Base-by-base conservation (phyloP, 768 basidiomycete species). In the Tylopilus balloui region DNA sequence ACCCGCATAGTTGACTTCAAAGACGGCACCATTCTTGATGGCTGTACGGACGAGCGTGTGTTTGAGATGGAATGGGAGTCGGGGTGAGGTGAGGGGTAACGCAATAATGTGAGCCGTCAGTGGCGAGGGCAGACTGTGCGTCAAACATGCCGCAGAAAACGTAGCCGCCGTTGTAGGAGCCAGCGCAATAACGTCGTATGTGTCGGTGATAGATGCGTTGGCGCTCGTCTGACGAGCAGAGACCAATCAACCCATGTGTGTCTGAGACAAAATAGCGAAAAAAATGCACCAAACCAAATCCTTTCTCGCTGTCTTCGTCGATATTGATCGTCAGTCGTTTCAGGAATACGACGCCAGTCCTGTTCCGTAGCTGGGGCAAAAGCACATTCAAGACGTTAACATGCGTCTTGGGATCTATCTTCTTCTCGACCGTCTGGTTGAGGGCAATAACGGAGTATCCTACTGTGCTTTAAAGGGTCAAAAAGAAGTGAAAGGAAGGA, bases 361-460 rank as follows among this genome's bases (percentile, higher is more conserved):
- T 74, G 14, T 74, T 70, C 50, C 78, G 79, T 21, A 89, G 67
- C 49, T 78, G 78, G n/a, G 71, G 63, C n/a, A 89, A 65, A 10
- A 92, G 65, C 5, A 61, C 59, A 32, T 83, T 74, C 19, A 90
- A 71, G 11, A 72, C 71, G 64, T 92, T 90, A 36, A 78, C 69
- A 58, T 88, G 86, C 0, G 71, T 72, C 64, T 84, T 85, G 3
- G 80, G 72, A 55, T 90, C 87, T n/a, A 91, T 73, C 52, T 79
- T 83, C 45, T 83, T 81, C 48, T 81, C 72, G 14, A 87, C 75
- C 2, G 78, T 81, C 58, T 92, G 88, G 57, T 81, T 86, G 54
- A 94, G 75, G 2, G 84, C 86, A 39, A 94, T 62, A 29, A 90
- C 82, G 24, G 84, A 80, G 69, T 92, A 94, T 75, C 92, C 92